Evolutionary conservation across 2,329 filamentous ascomycete species (phyloP).

Genomic region (Cercospora janseana): DNA sequence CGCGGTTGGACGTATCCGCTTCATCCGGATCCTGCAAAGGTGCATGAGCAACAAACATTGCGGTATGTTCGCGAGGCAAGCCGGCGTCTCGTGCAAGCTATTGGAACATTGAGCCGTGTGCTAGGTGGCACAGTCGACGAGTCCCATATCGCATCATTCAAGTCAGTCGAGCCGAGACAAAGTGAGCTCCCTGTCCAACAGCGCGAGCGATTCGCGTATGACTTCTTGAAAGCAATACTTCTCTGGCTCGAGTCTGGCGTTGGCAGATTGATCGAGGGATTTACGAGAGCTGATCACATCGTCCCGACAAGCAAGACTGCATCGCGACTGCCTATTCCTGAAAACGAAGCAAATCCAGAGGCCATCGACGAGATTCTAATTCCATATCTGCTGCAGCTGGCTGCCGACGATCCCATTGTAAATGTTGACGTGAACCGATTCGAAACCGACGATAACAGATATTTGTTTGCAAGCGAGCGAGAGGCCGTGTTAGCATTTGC

Average conservation of each 20-base stretch:
- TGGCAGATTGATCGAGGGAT: constrained; percentile 55
- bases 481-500: constrained; percentile 58
- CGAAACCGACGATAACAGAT: constrained; percentile 53
- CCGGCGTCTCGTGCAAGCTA: constrained; percentile 61
- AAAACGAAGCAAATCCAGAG: constrained; percentile 49
- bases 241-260: constrained; percentile 62
- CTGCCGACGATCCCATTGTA: constrained; percentile 51
- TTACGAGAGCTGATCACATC: constrained; percentile 49
- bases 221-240: constrained; percentile 63
- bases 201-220: constrained; percentile 59
- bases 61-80: constrained; percentile 56
- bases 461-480: constrained; percentile 54
- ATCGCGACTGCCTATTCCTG: constrained; percentile 49
- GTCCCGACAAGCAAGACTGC: constrained; percentile 38
- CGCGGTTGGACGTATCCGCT: constrained; percentile 58
- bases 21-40: constrained; percentile 53
- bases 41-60: constrained; percentile 56
- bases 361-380: constrained; percentile 58
- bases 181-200: constrained; percentile 37
- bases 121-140: constrained; percentile 55
- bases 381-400: constrained; percentile 57
- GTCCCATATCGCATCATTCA: constrained; percentile 30
- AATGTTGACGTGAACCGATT: constrained; percentile 60
- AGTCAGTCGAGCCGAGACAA: constrained; percentile 37
- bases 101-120: constrained; percentile 56